Percentiles rank a stretch among this genome's conserved stretches.
phyloP scores from a whole-genome alignment of 371 early-diverging fungal genomes.

The Mucor circinelloides region DNA sequence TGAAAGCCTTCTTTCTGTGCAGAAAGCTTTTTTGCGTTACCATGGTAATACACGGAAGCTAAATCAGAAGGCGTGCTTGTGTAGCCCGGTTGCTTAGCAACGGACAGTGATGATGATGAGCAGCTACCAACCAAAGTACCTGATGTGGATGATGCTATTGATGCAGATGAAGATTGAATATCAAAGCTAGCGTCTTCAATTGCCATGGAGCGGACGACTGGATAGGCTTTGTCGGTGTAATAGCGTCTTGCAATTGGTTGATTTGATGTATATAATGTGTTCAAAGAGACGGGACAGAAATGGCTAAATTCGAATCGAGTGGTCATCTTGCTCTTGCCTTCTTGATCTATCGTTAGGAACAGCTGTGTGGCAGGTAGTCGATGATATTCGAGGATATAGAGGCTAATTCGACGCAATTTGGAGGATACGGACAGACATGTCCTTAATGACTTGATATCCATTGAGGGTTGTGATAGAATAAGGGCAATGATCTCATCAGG shows the following conservation, averaged over 20 bases:
- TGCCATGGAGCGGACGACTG: constrained; percentile 6
- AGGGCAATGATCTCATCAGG: constrained; percentile 21
- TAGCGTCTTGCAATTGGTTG: constrained; percentile 9
- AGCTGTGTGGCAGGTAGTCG: constrained; percentile 5
- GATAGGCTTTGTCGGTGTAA: constrained; percentile 13
- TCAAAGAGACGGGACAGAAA: neutral
- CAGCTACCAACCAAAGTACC: neutral
- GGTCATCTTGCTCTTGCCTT: constrained; percentile 15
- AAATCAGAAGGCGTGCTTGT: neutral
- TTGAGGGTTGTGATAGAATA: neutral
- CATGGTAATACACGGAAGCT: neutral
- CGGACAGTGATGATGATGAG: neutral
- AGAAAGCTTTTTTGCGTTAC: neutral
- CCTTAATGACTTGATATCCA: constrained; percentile 9
- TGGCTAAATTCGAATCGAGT: constrained; percentile 8
- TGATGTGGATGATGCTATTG: neutral
- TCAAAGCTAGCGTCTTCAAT: constrained; percentile 1
- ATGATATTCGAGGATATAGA: neutral
- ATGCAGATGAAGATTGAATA: neutral
- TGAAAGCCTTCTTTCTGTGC: constrained; percentile 7
- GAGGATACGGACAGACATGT: constrained; percentile 1
- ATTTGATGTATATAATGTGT: neutral
- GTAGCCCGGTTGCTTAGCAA: neutral
- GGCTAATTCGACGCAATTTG: constrained; percentile 3
- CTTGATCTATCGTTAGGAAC: constrained; percentile 18